Evolutionary conservation across 2,329 filamentous ascomycete genomes (phyloP), one percentile per base, ranked within the genome.

Genomic region (Leptodontidium sp.): DNA sequence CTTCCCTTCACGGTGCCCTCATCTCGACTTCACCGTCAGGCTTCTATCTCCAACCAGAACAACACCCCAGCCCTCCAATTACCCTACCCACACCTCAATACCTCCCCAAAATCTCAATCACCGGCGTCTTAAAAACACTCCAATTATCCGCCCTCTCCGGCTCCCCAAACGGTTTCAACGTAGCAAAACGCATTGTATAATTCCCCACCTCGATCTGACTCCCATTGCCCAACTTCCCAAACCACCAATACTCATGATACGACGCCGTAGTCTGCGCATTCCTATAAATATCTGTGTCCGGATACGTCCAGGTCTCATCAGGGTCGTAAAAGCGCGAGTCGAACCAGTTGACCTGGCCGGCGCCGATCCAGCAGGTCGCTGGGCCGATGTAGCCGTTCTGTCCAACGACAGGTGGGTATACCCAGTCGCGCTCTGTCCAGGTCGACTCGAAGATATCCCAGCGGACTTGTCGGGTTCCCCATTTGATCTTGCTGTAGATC

Each of bases 181-280:
- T 62, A 15, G 59, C 59, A 50, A 62, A 62, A 1, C 59, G 43
- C 59, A 62, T 62, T 43, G 59, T 62, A 26, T 62, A 62, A 21
- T 62, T 62, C 5, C 59, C 59, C 35, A 62, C 21, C 40, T 62
- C 59, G 9, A 62, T 62, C 43, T 62, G 59, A 21, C 59, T 62
- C 7, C 59, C 59, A 43, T 62, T 62, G 9, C 59, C 59, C 59
- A 62, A n/a, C 59, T 62, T 62, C 12, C 59, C 59, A 50, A 62
- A 62, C 59, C 59, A 62, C 59, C 59, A 62, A 45, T 62, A 62
- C 59, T 62, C 59, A 50, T 62, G 59, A 26, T n/a, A 62, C 5
- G 59, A 40, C 1, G n/a, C 24, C 43, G 12, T 15, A 32, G 59
- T 62, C 59, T 62, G 40, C 15, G 59, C 59, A 26, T 50, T 62